Conservation (phyloP, 2,329 filamentous ascomycete species). For the Ophiocordyceps camponoti-floridani region DNA sequence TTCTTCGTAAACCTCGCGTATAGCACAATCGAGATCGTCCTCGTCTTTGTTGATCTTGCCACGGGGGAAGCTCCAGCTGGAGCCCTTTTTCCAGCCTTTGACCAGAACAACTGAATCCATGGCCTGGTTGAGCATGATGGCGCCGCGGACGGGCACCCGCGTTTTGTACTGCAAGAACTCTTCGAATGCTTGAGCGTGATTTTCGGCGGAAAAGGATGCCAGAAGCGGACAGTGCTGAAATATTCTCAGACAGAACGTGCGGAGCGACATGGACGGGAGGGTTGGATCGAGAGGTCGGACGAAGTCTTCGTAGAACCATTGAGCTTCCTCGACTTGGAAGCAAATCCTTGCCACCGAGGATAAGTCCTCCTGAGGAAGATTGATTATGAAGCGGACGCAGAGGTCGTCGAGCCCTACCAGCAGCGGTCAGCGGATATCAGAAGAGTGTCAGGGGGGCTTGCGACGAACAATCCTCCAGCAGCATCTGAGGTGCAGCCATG, state of each 20-base stretch:
- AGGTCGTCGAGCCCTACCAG: conserved; percentile 79
- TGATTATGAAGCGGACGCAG: conserved; percentile 95
- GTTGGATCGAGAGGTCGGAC: conserved; percentile 75
- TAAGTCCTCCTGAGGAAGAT: conserved; percentile 82
- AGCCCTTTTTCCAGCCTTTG: conserved; percentile 93
- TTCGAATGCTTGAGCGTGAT: conserved; percentile 70
- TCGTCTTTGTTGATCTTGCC: conserved; percentile 99
- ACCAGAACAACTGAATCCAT: conserved; percentile 92
- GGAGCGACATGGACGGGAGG: conserved; percentile 70
- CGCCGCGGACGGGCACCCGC: conserved; percentile 80
- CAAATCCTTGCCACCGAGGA: conserved; percentile 84
- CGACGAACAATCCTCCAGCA: conserved; percentile 67
- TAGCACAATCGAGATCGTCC: conserved; percentile 79
- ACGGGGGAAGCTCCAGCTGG: conserved; percentile 89
- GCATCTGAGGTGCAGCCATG: conserved; percentile 67
- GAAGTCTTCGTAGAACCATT: conserved; percentile 99
- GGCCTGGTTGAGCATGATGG: conserved; percentile 78
- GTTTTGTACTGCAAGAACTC: conserved; percentile 92
- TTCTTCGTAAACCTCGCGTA: conserved; percentile 91
- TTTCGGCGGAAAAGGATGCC: conserved; percentile 58
- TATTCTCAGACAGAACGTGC: conserved; percentile 73
- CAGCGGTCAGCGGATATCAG: conserved; percentile 7
- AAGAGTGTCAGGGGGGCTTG: neutral
- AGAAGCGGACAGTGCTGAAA: conserved; percentile 89
- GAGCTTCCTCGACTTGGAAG: conserved; percentile 96